Evolutionary conservation across 2,329 filamentous ascomycete genomes (phyloP).

Genomic region (Teratosphaeria destructans): DNA sequence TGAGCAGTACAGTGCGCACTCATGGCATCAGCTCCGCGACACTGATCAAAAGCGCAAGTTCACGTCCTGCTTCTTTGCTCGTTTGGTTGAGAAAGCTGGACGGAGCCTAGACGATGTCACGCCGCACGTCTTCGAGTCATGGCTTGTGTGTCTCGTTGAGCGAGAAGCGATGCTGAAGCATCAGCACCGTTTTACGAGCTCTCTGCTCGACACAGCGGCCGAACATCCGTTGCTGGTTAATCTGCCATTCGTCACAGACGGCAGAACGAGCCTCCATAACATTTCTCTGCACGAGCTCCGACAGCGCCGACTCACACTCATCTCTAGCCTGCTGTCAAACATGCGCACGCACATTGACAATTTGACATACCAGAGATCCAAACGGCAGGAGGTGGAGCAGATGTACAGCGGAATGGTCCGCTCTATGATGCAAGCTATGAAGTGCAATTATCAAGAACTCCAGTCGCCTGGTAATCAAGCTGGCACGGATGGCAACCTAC

Average conservation of each 20-base stretch:
- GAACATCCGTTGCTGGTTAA: conserved; percentile 44
- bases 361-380: conserved; percentile 19
- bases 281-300: conserved; percentile 45
- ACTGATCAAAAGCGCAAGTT: conserved; percentile 38
- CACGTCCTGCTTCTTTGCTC: conserved; percentile 34
- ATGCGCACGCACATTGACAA: conserved; percentile 43
- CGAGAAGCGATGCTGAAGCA: conserved; percentile 51
- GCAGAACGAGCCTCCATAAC: conserved; percentile 29
- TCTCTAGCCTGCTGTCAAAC: conserved; percentile 48
- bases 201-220: conserved; percentile 39
- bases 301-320: conserved; percentile 43
- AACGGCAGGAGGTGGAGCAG: conserved; percentile 29
- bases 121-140: conserved; percentile 40
- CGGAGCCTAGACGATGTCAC: conserved; percentile 34
- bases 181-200: conserved; percentile 47
- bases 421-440: conserved; percentile 51
- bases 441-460: conserved; percentile 48
- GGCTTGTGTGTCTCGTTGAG: conserved; percentile 48
- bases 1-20: conserved; percentile 42
- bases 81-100: conserved; percentile 29
- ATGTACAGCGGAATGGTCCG: conserved; percentile 43
- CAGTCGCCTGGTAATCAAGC: conserved; percentile 15
- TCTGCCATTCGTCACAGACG: conserved; percentile 43
- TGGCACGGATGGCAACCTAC: conserved; percentile 17
- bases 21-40: conserved; percentile 37